These are phyloP conservation scores for Fusarium liriodendri DNA, from an alignment of 2,329 filamentous ascomycete genomes.

Conservation along the genomic window DNA sequence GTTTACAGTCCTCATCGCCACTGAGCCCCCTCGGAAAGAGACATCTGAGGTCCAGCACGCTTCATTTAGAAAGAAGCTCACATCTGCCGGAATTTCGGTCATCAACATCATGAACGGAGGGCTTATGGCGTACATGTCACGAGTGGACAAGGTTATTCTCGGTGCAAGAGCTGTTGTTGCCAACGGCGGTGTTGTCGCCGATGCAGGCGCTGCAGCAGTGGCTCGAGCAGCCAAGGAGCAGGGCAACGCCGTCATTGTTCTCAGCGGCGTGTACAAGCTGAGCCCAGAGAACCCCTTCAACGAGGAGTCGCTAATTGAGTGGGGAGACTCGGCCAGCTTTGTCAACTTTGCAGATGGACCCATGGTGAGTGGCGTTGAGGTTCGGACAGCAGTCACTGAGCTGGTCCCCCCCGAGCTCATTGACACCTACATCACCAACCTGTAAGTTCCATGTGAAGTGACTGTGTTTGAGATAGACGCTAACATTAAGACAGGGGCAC, in stretches of 20 bases:
- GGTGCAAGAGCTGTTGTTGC: slow-evolving; percentile 88
- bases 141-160: slow-evolving; percentile 94
- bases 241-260: slow-evolving; percentile 85
- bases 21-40: slow-evolving; percentile 62
- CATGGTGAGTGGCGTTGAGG: slow-evolving; percentile 80
- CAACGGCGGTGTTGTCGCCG: slow-evolving; percentile 87
- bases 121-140: slow-evolving; percentile 92
- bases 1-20: slow-evolving; percentile 89
- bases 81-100: slow-evolving; percentile 81
- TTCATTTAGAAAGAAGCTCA: slow-evolving; percentile 81
- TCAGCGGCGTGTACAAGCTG: slow-evolving; percentile 93
- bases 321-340: slow-evolving; percentile 82
- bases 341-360: slow-evolving; percentile 83
- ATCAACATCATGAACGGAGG: slow-evolving; percentile 87
- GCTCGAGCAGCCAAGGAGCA: slow-evolving; percentile 87
- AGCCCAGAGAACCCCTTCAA: slow-evolving; percentile 90
- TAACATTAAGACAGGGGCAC: slow-evolving; percentile 61
- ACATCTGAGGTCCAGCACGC: slow-evolving; percentile 56
- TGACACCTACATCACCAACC: slow-evolving; percentile 86
- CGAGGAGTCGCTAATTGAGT: slow-evolving; percentile 84
- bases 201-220: slow-evolving; percentile 85
- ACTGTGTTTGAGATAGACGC: not conserved
- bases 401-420: slow-evolving; percentile 82
- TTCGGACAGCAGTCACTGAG: slow-evolving; percentile 84
- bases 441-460: slow-evolving; percentile 53